Base-by-base conservation (phyloP, 768 basidiomycete genomes). In the Amanita phalloides region DNA sequence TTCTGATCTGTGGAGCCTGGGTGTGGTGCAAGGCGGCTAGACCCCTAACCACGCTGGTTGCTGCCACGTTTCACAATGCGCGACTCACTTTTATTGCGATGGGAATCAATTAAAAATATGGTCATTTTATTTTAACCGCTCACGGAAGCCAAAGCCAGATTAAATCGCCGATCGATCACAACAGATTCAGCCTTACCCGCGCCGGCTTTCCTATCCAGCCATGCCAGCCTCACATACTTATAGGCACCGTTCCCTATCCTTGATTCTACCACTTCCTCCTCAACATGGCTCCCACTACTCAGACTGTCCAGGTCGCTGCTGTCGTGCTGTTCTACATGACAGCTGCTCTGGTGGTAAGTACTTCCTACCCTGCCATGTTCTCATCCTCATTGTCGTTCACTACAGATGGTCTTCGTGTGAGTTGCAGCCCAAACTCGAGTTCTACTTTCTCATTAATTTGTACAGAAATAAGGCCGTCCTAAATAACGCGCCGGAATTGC, bases 321-420 rank as follows among this genome's bases (percentile, higher is more conserved):
- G 86, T 90, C 23, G 85, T 88, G 55, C 56, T 72, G 6, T 90
- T 90, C 66, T 90, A 88, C 70, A 88, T 90, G 86, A 64, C 66
- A 20, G 76, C 86, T 2, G 86, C 86, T 3, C 69, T 90, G 7
- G 77, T 87, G 37, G 84, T 87, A 60, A 64, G 84, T 74, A 32
- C 35, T 23, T 28, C 38, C 21, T 42, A 4, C 33, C 36, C 51
- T 54, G 49, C n/a, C 35, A 35, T 39, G 10, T 17, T 1, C 20
- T 42, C 23, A 50, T 35, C 5, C n/a, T 35, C 1, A 26, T 14
- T 6, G n/a, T 20, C 53, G 3, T 20, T 26, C 41, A 3, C 8
- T 11, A 1, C 53, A 78, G 75, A 77, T 77, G 75, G 73, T 76
- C 44, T 76, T 77, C 55, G 76, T 77, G 74, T 75, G 55, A 53